phyloP scores from a whole-genome alignment of 208 protist genomes.

The Trypanosoma mega region DNA sequence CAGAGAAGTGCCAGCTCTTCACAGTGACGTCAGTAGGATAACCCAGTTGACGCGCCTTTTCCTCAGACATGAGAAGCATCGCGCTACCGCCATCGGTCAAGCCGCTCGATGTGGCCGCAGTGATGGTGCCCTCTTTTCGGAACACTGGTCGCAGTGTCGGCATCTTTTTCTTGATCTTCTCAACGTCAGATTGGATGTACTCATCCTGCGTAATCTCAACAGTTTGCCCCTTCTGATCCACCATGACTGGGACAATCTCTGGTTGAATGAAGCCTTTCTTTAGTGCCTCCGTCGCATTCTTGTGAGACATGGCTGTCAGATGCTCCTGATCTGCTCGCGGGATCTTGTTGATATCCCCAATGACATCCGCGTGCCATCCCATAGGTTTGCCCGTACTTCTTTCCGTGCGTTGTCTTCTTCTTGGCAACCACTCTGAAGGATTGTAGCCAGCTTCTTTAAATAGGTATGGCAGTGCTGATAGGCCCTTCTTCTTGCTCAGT shows the following conservation, averaged over 20 bases:
- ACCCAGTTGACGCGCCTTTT: conserved; percentile 74
- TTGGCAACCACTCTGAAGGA: conserved; percentile 67
- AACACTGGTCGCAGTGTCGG: conserved; percentile 70
- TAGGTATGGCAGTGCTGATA: conserved; percentile 37
- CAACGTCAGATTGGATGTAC: conserved; percentile 57
- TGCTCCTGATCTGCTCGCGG: conserved; percentile 66
- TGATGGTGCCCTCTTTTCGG: conserved; percentile 81
- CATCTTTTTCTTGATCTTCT: conserved; percentile 66
- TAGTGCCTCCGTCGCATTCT: conserved; percentile 57
- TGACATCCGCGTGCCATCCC: conserved; percentile 87
- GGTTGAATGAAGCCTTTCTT: conserved; percentile 72
- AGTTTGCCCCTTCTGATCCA: conserved; percentile 41
- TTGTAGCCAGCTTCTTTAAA: conserved; percentile 70
- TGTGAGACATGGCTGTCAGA: conserved; percentile 64
- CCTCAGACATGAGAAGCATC: conserved; percentile 86
- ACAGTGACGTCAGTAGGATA: conserved; percentile 68
- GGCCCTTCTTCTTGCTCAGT: conserved; percentile 44
- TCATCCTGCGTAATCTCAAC: conserved; percentile 57
- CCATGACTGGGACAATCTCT: conserved; percentile 62
- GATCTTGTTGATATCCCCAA: conserved; percentile 78
- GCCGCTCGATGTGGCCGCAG: conserved; percentile 68
- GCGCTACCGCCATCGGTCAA: conserved; percentile 83
- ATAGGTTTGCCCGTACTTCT: conserved; percentile 88
- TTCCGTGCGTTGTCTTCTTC: conserved; percentile 50
- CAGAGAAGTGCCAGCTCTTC: conserved; percentile 68